Base-by-base conservation (phyloP, 2,329 filamentous ascomycete species). In the Grosmannia clavigera region DNA sequence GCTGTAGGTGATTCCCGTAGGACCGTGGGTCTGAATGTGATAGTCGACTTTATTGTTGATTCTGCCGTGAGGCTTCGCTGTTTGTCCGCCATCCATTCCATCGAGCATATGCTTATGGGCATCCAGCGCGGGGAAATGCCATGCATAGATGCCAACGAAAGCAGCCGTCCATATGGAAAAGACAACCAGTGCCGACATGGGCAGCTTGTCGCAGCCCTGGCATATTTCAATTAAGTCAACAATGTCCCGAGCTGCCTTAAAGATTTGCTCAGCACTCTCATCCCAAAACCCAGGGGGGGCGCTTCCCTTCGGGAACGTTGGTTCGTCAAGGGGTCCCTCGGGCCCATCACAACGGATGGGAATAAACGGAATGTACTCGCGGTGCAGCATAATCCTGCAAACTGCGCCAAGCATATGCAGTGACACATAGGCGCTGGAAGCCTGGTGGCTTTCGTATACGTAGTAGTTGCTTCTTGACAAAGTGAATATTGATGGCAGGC, bases 61-160 rank as follows among this genome's bases (percentile, higher is more conserved):
- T 5, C 11, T 48, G 19, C 14, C 35, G 9, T 4, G 16, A 11
- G 19, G 19, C 12, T 5, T 12, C 5, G 19, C 14, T 25, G 50
- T 60, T 25, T 33, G 35, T 2, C 33, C 52, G 0, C 62, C 62
- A 6, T 59, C 60, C 40, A 66, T 62, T 2, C 72, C 64, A 52
- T 65, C 66, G 6, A 74, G 68, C 72, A 88, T 79, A 66, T 81
- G 79, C 3, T 74, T 71, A 12, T 79, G 72, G 1, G 74, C 75
- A 65, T 90, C 86, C 83, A 90, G 88, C 61, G 81, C 78, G 0
- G 84, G 83, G 60, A 89, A 90, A 66, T 84, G 81, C 53, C 78
- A 75, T 12, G 81, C 82, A 68, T 89, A 90, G 2, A 87, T 76
- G 40, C 83, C 83, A 19, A 82, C 77, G 65, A 87, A 86, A 0